These are phyloP conservation scores for Mycocentrospora acerina DNA, from an alignment of 2,329 filamentous ascomycete species.

Conservation along the genomic window DNA sequence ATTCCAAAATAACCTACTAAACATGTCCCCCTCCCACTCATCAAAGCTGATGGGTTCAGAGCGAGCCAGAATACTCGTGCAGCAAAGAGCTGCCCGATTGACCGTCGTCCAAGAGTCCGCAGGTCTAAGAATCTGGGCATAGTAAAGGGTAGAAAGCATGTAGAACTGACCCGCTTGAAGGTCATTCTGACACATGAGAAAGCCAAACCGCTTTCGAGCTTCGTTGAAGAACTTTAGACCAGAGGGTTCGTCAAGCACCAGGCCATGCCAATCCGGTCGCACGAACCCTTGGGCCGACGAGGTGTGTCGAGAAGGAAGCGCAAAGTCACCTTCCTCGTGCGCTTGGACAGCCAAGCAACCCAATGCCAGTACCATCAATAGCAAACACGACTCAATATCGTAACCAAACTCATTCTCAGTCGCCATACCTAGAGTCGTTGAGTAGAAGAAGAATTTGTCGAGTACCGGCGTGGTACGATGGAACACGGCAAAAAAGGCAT, in stretches of 20 bases:
- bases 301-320: slow-evolving; percentile 39
- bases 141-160: slow-evolving; percentile 54
- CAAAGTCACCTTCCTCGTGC: slow-evolving; percentile 53
- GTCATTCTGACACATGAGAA: slow-evolving; percentile 51
- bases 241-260: slow-evolving; percentile 42
- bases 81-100: slow-evolving; percentile 54
- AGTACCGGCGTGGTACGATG: slow-evolving; percentile 56
- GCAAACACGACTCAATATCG: slow-evolving; percentile 55
- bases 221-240: slow-evolving; percentile 58
- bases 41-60: slow-evolving; percentile 47
- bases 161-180: slow-evolving; percentile 56
- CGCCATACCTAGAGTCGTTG: slow-evolving; percentile 51
- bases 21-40: slow-evolving; percentile 58
- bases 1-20: slow-evolving; percentile 58
- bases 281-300: slow-evolving; percentile 19
- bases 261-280: slow-evolving; percentile 38
- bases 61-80: slow-evolving; percentile 51
- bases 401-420: slow-evolving; percentile 54
- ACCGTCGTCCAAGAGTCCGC: slow-evolving; percentile 58
- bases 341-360: slow-evolving; percentile 54
- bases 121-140: slow-evolving; percentile 54
- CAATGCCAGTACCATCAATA: slow-evolving; percentile 54
- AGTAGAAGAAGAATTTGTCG: slow-evolving; percentile 55
- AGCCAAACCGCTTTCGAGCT: slow-evolving; percentile 54
- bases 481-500: slow-evolving; percentile 58